Percentiles rank a stretch among this genome's conserved stretches.
Evolutionary conservation across 495 filamentous ascomycete genomes (phyloP).

Genomic region (Podospora conica): DNA sequence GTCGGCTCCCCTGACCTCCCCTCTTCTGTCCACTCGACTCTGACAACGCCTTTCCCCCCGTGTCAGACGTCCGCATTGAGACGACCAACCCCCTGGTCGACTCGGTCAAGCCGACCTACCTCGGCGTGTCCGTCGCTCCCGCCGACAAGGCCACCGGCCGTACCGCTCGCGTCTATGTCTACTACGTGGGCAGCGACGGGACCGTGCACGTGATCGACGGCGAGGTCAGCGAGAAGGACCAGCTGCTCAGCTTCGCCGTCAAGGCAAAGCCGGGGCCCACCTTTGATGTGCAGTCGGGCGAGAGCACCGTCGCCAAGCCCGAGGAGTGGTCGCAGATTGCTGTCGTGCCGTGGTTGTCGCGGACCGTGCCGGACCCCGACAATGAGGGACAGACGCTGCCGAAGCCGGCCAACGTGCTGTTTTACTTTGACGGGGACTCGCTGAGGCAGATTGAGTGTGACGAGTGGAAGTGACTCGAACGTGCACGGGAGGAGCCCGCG

Average conservation of each 20-base stretch:
- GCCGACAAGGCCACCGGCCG: neutral
- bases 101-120: neutral
- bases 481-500: neutral
- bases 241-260: neutral
- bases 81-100: neutral
- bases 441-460: neutral
- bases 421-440: neutral
- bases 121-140: neutral
- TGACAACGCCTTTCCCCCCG: neutral
- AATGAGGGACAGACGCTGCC: neutral
- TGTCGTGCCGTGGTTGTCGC: neutral
- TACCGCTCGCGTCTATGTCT: neutral
- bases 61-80: neutral
- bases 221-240: neutral
- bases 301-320: neutral
- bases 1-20: no score
- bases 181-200: neutral
- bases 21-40: neutral
- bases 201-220: neutral
- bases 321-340: neutral
- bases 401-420: neutral
- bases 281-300: neutral
- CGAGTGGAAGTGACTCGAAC: neutral
- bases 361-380: neutral
- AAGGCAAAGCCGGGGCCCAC: neutral